Evolutionary conservation across 2,329 filamentous ascomycete genomes (phyloP), one percentile per base, ranked within the genome.

Genomic region (Diaporthe citrichinensis): DNA sequence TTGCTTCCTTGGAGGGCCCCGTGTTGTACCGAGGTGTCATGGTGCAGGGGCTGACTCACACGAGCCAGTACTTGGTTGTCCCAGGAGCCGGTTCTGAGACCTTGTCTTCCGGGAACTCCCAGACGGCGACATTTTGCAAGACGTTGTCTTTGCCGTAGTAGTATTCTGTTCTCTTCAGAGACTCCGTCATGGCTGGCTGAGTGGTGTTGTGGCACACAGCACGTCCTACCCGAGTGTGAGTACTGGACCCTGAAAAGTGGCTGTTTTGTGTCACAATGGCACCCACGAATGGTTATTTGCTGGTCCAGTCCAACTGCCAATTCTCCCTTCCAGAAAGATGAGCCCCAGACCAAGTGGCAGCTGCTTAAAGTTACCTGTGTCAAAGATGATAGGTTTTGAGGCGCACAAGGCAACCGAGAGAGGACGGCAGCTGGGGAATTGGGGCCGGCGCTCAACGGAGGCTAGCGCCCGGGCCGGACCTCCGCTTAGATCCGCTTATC

Each of bases 111-210:
- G 74, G 76, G 34, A 77, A 77, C 51, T 77, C 53, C 76, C 76
- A 77, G 25, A 77, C 76, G 55, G 72, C 74, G 9, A 73, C 71
- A 57, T 77, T 77, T n/a, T 77, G 76, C 17, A 77, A 72, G 28
- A 65, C 74, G 23, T 77, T 76, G 4, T 72, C 68, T 28, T 69
- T 57, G 36, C 23, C 36, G 49, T 77, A 73, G 59, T 74, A 76
- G 20, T 76, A 76, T 41, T 77, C 74, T 9, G 74, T 77, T 28
- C 74, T 71, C 46, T 59, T 69, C n/a, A 77, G 51, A 39, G 67
- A 62, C 17, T 71, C 74, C 41, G 74, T 41, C 72, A 71, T 76
- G 59, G 31, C 46, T 51, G 44, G 17, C 20, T 53, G 23, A 12
- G 17, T 57, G 34, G 36, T 17, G 36, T 46, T 31, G 25, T n/a